Percentiles rank a stretch among this genome's conserved stretches.
These are phyloP conservation scores for Triticum monococcum DNA, from an alignment of 176 grass and related monocot species.

Conservation along the genomic window DNA sequence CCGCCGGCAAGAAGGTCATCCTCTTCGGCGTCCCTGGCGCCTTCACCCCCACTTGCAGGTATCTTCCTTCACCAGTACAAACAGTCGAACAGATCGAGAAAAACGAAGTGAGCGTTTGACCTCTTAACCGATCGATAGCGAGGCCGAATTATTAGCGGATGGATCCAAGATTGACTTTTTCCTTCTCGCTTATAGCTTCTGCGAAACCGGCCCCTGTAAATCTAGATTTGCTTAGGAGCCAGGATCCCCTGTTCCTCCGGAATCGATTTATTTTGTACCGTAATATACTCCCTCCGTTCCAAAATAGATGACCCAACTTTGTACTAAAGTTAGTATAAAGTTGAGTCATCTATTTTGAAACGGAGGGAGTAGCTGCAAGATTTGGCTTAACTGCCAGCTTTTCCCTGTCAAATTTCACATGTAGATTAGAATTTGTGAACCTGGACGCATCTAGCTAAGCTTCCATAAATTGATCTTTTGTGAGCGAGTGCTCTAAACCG, in stretches of 20 bases:
- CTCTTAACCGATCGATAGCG: background rate
- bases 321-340: too few species aligned
- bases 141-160: background rate
- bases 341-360: too few species aligned
- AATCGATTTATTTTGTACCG: background rate
- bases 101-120: background rate
- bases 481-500: background rate
- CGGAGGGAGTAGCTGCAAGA: background rate
- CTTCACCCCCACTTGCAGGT: slow-evolving; percentile 99
- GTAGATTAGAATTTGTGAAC: background rate
- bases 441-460: background rate
- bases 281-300: too few species aligned
- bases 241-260: background rate
- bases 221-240: background rate
- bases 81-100: background rate
- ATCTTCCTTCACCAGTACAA: background rate
- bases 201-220: background rate
- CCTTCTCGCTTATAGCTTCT: background rate
- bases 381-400: background rate
- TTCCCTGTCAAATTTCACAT: background rate
- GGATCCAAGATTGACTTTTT: background rate
- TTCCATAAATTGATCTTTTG: background rate
- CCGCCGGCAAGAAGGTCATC: slow-evolving; percentile 92
- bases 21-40: slow-evolving; percentile 94
- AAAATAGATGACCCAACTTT: too few species aligned